phyloP scores from a whole-genome alignment of 1,139 yeast genomes.

The Hanseniaspora sp. region DNA sequence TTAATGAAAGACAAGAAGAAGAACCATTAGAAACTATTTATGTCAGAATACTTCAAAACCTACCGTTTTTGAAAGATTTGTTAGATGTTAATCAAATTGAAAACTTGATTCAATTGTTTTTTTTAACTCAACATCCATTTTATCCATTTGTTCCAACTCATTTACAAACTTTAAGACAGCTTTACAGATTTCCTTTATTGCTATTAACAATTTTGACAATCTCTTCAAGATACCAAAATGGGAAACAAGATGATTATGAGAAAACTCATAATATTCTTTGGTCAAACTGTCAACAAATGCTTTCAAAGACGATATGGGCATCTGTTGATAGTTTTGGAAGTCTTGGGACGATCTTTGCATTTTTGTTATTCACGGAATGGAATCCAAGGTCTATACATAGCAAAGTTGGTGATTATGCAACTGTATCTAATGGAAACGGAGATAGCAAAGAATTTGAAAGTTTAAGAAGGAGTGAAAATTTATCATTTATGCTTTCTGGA shows the following conservation, averaged over 20 bases:
- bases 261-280: slow-evolving; percentile 65
- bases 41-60: slow-evolving; percentile 17
- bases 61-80: slow-evolving; percentile 32
- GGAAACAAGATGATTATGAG: slow-evolving; percentile 19
- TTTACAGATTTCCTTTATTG: slow-evolving; percentile 70
- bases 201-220: slow-evolving; percentile 72
- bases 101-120: slow-evolving; percentile 51
- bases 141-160: slow-evolving; percentile 77
- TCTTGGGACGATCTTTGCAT: slow-evolving; percentile 75
- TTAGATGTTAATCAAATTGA: slow-evolving; percentile 60
- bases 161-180: slow-evolving; percentile 51
- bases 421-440: slow-evolving; percentile 37
- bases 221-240: slow-evolving; percentile 56
- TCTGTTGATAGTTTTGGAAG: slow-evolving; percentile 73
- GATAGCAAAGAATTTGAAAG: slow-evolving; percentile 70
- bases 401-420: slow-evolving; percentile 81
- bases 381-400: slow-evolving; percentile 89
- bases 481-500: slow-evolving; percentile 92
- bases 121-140: slow-evolving; percentile 74
- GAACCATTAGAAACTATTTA: neutral
- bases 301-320: slow-evolving; percentile 88
- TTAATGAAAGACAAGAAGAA: neutral
- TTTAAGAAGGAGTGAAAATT: slow-evolving; percentile 72
- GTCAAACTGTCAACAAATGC: slow-evolving; percentile 70
- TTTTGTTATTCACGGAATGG: slow-evolving; percentile 86